Base-by-base conservation (phyloP, 345 rosid species). In the Luvunga scandens region DNA sequence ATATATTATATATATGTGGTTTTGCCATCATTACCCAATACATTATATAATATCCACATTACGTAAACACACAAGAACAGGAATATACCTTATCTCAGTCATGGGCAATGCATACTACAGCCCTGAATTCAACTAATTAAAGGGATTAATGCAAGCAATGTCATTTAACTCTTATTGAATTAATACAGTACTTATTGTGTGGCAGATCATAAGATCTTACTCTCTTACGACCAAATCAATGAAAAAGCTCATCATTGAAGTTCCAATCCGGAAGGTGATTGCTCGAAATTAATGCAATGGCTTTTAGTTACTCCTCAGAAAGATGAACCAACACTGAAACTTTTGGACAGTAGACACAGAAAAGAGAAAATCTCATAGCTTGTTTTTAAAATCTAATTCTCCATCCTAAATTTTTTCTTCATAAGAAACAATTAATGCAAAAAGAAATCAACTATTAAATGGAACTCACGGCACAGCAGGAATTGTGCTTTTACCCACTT, bases 391-490 rank as follows among this genome's bases (percentile, higher is more conserved):
- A 55, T 55, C 24, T 22, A 56, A 22, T 56, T 56, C 61, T 22
- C 61, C 61, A 56, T 19, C 61, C 61, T 56, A 21, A 56, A n/a
- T 59, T 1, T n/a, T n/a, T 22, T 24, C 27, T 59, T 28, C 9
- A 38, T 2, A 27, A 42, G 24, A 5, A 48, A 28, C 12, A 28
- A 28, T 45, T 53, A 16, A 50, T 2, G 19, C 24, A 55, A 12
- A 45, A 18, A 50, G 9, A 4, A 61, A 61, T 28, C 22, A 36
- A 68, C 21, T 25, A 28, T 22, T 60, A 75, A 48, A 36, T 7
- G 67, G 10, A 71, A 77, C 92, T 84, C 73, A 93, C 55, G 90
- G 87, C 74, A 93, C 62, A 8, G 88, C 66, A 39, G 92, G 91
- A 75, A 77, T 56, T 30, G 86, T 75, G 80, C 78, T 88, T 72